Percentiles rank a stretch among this genome's conserved stretches.
Evolutionary conservation across 129 eudicot species (phyloP).

Genomic region (Saposhnikovia divaricata): DNA sequence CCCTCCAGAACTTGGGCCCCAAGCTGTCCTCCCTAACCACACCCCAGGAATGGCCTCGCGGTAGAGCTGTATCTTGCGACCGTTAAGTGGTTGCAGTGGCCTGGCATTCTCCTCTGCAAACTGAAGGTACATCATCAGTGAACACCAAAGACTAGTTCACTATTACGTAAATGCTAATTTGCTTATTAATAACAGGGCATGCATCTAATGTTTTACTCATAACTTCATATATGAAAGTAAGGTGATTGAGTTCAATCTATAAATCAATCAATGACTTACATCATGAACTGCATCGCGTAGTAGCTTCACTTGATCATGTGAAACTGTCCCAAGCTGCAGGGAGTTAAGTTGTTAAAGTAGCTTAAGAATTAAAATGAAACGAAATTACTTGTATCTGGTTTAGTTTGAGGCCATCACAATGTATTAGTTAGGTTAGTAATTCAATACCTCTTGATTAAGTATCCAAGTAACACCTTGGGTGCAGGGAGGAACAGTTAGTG

Average conservation of each 20-base stretch:
- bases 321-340: constrained; percentile 20
- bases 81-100: constrained; percentile 1
- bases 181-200: not conserved
- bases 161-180: not conserved
- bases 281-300: not conserved
- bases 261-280: not conserved
- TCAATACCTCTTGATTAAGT: constrained; percentile 25
- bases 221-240: too few relatives aligned
- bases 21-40: too few relatives aligned
- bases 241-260: too few relatives aligned
- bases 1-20: too few relatives aligned
- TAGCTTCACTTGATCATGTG: constrained; percentile 7
- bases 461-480: constrained; percentile 50
- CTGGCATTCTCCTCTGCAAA: constrained; percentile 2
- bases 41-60: too few relatives aligned
- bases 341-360: not conserved
- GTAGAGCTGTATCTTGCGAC: not conserved
- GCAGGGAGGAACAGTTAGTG: constrained; percentile 54
- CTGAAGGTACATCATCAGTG: not conserved
- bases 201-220: not conserved
- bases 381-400: not conserved
- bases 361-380: not conserved
- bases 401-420: not conserved
- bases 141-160: not conserved
- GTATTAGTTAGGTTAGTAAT: not conserved